A percentile compares a stretch with the other conserved stretches of the same genome.
Evolutionary conservation across 345 rosid genomes (phyloP).

Genomic region (Linum lewisii): DNA sequence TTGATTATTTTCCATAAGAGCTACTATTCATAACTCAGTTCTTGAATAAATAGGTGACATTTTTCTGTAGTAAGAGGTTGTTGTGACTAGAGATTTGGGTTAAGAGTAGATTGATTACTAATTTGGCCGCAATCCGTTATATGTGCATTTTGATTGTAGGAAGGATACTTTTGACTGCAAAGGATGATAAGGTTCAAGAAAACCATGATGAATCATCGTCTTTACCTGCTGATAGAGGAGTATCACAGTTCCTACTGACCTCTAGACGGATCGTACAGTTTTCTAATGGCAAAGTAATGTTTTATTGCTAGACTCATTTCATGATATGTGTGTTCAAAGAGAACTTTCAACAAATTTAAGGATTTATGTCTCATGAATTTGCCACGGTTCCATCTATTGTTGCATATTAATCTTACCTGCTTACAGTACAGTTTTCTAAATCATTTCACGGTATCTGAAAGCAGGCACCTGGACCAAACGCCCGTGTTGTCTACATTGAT

Average conservation of each 20-base stretch:
- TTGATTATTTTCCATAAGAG: too few species aligned
- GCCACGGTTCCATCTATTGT: not conserved
- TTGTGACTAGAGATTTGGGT: not conserved
- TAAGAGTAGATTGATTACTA: not conserved
- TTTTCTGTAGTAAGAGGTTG: too few species aligned
- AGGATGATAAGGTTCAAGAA: conserved; percentile 31
- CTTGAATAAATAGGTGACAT: too few species aligned
- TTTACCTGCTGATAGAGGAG: conserved; percentile 20
- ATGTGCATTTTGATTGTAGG: conserved; percentile 31
- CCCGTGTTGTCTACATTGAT: conserved; percentile 60
- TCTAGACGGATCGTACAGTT: conserved; percentile 76
- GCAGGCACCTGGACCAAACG: conserved; percentile 62
- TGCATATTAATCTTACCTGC: not conserved
- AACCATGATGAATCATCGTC: conserved; percentile 22
- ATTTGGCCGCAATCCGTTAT: not conserved
- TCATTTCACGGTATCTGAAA: conserved; percentile 10
- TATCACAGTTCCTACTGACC: conserved; percentile 68
- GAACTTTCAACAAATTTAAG: not conserved
- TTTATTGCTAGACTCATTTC: not conserved
- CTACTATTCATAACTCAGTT: too few species aligned
- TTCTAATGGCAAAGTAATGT: conserved; percentile 53
- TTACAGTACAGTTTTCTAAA: too few species aligned
- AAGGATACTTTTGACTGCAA: conserved; percentile 61
- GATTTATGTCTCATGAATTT: not conserved
- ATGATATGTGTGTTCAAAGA: not conserved